Evolutionary conservation across 1,139 yeast species (phyloP).

Genomic region (Saccharomycopsis phalli): DNA sequence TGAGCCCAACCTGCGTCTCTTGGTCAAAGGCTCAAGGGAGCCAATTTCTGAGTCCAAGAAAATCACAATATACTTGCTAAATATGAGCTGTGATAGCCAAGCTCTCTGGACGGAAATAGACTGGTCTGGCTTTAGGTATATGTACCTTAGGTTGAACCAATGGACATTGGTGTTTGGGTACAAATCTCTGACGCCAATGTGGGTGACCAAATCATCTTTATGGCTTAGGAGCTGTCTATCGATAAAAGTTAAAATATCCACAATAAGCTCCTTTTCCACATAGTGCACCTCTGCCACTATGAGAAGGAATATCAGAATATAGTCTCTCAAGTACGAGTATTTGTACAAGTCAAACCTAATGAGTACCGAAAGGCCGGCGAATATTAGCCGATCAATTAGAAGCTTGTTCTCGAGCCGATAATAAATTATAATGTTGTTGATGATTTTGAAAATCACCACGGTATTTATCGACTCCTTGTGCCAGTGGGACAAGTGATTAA

Average conservation of each 20-base stretch:
- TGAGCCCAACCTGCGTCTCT: too few species aligned
- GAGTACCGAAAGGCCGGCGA: background rate
- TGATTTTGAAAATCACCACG: conserved; percentile 6
- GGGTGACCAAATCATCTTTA: conserved; percentile 7
- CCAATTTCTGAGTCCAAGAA: too few species aligned
- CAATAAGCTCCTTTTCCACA: too few species aligned
- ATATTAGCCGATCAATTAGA: conserved; percentile 1
- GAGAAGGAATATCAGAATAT: conserved; percentile 5
- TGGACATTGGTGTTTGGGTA: conserved; percentile 3
- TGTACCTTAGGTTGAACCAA: conserved; percentile 13
- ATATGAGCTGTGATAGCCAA: conserved; percentile 9
- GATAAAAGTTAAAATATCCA: too few species aligned
- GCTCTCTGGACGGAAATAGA: conserved; percentile 1
- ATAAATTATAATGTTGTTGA: conserved; percentile 8
- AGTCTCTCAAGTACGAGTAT: conserved; percentile 7
- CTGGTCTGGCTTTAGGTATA: conserved; percentile 1
- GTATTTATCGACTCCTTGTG: background rate
- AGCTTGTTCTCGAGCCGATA: background rate
- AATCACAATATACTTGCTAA: conserved; percentile 4
- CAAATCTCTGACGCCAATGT: too few species aligned
- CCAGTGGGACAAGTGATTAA: background rate
- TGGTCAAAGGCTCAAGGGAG: too few species aligned
- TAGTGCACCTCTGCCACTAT: too few species aligned
- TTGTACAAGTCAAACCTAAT: conserved; percentile 4
- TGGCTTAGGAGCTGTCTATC: too few species aligned